Conservation (phyloP, 2,329 filamentous ascomycete genomes). For the Ustilaginoidea virens region DNA sequence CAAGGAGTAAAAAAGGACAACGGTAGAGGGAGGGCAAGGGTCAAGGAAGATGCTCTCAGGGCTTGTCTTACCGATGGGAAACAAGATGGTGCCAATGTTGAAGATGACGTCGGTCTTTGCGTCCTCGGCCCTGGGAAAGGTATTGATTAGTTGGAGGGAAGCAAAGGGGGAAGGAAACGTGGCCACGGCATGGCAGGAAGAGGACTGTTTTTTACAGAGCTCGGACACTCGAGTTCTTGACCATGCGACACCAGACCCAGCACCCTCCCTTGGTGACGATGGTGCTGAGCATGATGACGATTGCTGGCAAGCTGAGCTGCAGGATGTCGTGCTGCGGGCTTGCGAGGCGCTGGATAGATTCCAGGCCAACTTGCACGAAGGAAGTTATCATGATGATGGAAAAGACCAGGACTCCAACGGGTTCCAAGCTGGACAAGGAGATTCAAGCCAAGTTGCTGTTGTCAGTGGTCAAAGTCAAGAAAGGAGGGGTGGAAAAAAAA, state of each 20-base stretch:
- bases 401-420: slow-evolving; percentile 68
- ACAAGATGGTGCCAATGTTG: slow-evolving; percentile 78
- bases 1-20: neutral
- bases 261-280: slow-evolving; percentile 69
- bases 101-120: slow-evolving; percentile 68
- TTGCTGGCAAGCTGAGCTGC: slow-evolving; percentile 55
- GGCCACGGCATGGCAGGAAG: slow-evolving; percentile 17
- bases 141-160: neutral
- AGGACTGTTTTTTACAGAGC: no score
- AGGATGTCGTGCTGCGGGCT: slow-evolving; percentile 50
- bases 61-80: slow-evolving; percentile 46
- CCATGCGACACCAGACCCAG: slow-evolving; percentile 78
- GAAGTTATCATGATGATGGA: slow-evolving; percentile 77
- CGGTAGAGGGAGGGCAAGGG: slow-evolving; percentile 3
- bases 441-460: no score
- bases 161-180: neutral
- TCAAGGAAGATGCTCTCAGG: no score
- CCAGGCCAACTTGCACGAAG: slow-evolving; percentile 61
- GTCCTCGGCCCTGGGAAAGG: slow-evolving; percentile 26
- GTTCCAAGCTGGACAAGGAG: slow-evolving; percentile 53
- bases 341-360: slow-evolving; percentile 51
- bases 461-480: no score
- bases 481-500: no score
- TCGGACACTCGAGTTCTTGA: slow-evolving; percentile 75
- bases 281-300: slow-evolving; percentile 67